Conservation (phyloP, 192 early-diverging fungal species). For the Powellomyces hirtus region DNA sequence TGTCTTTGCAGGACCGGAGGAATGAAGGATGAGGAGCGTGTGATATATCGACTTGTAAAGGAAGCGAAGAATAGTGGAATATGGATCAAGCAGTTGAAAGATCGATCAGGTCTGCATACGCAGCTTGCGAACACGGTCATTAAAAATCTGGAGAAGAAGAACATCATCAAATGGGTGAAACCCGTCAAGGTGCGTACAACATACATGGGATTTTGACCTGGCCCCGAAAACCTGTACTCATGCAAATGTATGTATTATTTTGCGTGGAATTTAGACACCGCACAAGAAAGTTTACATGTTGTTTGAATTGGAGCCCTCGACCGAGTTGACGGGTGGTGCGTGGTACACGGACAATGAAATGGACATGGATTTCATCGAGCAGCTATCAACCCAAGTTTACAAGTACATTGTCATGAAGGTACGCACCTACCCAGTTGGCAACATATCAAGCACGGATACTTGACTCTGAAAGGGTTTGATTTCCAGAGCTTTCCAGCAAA, state of each 20-base stretch:
- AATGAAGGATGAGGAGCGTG: slow-evolving; percentile 67
- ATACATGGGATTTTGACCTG: too few species aligned
- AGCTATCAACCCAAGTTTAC: slow-evolving; percentile 66
- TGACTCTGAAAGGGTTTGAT: neutral
- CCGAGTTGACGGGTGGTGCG: slow-evolving; percentile 86
- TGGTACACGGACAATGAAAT: slow-evolving; percentile 93
- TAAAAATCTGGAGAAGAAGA: slow-evolving; percentile 75
- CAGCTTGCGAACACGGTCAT: slow-evolving; percentile 74
- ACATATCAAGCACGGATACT: neutral
- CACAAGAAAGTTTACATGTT: slow-evolving; percentile 91
- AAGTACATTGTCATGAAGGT: slow-evolving; percentile 63
- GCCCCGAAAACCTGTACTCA: too few species aligned
- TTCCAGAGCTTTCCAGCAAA: slow-evolving; percentile 54
- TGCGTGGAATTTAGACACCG: slow-evolving; percentile 53
- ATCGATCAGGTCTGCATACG: slow-evolving; percentile 73
- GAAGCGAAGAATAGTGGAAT: slow-evolving; percentile 76
- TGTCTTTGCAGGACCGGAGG: slow-evolving; percentile 37
- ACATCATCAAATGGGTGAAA: slow-evolving; percentile 82
- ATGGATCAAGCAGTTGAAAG: slow-evolving; percentile 80
- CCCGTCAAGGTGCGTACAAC: slow-evolving; percentile 70
- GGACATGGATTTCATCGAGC: slow-evolving; percentile 87
- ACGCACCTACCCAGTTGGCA: neutral
- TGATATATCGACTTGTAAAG: slow-evolving; percentile 83
- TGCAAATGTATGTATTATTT: neutral
- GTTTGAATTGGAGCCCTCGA: slow-evolving; percentile 73